Conservation (phyloP, 2,329 filamentous ascomycete genomes). For the Sphaerulina populicola region DNA sequence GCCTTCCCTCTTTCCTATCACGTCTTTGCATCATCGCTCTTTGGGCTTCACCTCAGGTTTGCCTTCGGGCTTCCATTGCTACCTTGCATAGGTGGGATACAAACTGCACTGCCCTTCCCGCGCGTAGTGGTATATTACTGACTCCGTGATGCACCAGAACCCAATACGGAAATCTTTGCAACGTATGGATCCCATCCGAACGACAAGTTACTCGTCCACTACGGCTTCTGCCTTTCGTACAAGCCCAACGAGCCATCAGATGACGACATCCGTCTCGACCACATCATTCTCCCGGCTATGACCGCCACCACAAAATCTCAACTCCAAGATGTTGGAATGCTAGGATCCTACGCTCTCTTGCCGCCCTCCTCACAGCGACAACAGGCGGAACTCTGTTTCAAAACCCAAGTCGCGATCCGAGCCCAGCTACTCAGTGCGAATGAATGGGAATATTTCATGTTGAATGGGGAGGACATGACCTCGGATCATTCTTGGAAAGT, state of each 20-base stretch:
- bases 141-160: background rate
- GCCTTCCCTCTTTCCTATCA: background rate
- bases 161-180: slow-evolving; percentile 51
- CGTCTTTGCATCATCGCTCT: background rate
- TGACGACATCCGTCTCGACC: slow-evolving; percentile 38
- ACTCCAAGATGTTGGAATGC: slow-evolving; percentile 39
- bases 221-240: slow-evolving; percentile 39
- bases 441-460: slow-evolving; percentile 34
- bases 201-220: slow-evolving; percentile 65
- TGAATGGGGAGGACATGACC: slow-evolving; percentile 30
- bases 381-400: slow-evolving; percentile 35
- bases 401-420: slow-evolving; percentile 40
- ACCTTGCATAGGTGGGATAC: background rate
- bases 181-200: slow-evolving; percentile 64
- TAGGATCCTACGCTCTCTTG: slow-evolving; percentile 32
- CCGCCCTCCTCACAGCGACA: slow-evolving; percentile 13
- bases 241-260: slow-evolving; percentile 18
- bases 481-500: slow-evolving; percentile 26
- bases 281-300: slow-evolving; percentile 36
- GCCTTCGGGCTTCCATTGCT: no score
- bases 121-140: background rate
- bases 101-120: background rate
- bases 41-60: background rate
- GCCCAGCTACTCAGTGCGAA: slow-evolving; percentile 31
- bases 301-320: slow-evolving; percentile 27